A percentile compares a stretch with the other conserved stretches of the same genome.
Evolutionary conservation across 1,284 basidiomycete species (phyloP).

Genomic region (Apiotrichum laibachii): DNA sequence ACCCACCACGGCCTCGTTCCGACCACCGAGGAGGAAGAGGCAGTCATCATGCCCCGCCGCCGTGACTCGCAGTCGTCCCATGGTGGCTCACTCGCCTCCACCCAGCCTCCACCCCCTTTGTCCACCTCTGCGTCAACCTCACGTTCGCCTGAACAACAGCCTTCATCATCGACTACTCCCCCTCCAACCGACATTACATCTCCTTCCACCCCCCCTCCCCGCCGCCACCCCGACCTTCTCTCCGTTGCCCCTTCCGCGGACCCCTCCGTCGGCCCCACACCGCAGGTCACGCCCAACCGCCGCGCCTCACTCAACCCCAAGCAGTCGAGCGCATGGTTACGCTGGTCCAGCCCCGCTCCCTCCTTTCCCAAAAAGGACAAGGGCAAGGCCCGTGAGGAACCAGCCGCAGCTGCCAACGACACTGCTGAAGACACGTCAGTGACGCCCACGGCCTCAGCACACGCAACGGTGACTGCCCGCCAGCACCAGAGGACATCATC

Average conservation of each 20-base stretch:
- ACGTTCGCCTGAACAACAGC: no score
- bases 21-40: slow-evolving; percentile 3
- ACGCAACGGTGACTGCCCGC: background rate
- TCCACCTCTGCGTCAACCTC: no score
- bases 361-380: slow-evolving; percentile 40
- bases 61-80: background rate
- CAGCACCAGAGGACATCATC: background rate
- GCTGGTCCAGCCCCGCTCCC: slow-evolving; percentile 40
- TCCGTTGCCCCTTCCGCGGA: background rate
- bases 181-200: no score
- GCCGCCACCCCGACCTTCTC: background rate
- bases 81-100: no score
- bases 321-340: slow-evolving; percentile 36
- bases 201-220: background rate
- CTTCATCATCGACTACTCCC: no score
- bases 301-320: slow-evolving; percentile 35
- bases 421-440: background rate
- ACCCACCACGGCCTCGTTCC: slow-evolving; percentile 1
- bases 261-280: background rate
- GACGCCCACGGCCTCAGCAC: background rate
- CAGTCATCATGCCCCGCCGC: slow-evolving; percentile 18
- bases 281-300: slow-evolving; percentile 5
- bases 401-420: background rate
- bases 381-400: slow-evolving; percentile 31
- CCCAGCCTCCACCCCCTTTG: no score